phyloP scores from a whole-genome alignment of 441 rosid species.

The Erodium trifolium region DNA sequence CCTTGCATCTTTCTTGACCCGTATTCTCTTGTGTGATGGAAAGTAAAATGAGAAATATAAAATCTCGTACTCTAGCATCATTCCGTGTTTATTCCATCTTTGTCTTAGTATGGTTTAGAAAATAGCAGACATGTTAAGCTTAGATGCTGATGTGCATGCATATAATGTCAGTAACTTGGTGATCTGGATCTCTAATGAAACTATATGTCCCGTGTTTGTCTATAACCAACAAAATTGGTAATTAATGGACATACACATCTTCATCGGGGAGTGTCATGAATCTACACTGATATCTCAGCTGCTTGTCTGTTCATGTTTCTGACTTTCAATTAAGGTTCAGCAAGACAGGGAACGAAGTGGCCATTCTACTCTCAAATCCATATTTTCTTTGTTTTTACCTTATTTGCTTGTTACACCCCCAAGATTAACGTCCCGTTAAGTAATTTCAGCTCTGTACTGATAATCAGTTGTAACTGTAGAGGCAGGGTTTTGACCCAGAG shows the following conservation, averaged over 20 bases:
- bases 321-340: neutral
- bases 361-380: too few species aligned
- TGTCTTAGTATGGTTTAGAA: neutral
- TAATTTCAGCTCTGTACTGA: too few species aligned
- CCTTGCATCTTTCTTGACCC: neutral
- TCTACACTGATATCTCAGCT: constrained; percentile 2
- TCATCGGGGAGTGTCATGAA: too few species aligned
- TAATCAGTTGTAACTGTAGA: too few species aligned
- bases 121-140: neutral
- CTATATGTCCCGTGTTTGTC: neutral
- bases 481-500: neutral
- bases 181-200: constrained; percentile 3
- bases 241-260: neutral
- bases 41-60: neutral
- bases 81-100: neutral
- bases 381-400: too few species aligned
- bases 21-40: neutral
- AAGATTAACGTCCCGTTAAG: too few species aligned
- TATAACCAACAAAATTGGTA: neutral
- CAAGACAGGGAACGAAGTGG: neutral
- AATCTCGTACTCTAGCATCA: neutral
- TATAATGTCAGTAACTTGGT: neutral
- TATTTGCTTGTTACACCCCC: too few species aligned
- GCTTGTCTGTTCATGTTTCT: constrained; percentile 4
- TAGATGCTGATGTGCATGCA: neutral